These are phyloP conservation scores for Hymenoscyphus infarciens DNA, from an alignment of 2,329 filamentous ascomycete species.

Conservation along the genomic window DNA sequence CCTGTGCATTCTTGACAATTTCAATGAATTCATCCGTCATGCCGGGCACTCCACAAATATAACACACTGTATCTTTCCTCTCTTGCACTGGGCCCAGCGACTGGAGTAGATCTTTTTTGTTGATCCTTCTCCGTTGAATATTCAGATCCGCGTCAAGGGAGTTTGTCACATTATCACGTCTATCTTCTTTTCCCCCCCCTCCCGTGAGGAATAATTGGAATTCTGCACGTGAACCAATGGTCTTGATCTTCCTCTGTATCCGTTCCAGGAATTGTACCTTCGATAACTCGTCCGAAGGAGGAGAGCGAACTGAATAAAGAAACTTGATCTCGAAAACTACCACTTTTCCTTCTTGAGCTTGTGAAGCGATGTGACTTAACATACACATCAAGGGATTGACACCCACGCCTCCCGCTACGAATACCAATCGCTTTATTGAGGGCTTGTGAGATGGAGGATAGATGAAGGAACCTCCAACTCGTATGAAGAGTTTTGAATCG, in stretches of 20 bases:
- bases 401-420: slow-evolving; percentile 49
- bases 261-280: slow-evolving; percentile 48
- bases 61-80: slow-evolving; percentile 49
- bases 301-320: slow-evolving; percentile 29
- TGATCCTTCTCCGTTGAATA: slow-evolving; percentile 42
- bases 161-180: slow-evolving; percentile 9
- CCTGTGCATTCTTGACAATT: slow-evolving; percentile 37
- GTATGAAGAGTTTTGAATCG: slow-evolving; percentile 56
- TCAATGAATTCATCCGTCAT: slow-evolving; percentile 67
- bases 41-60: slow-evolving; percentile 62
- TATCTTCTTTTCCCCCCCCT: slow-evolving; percentile 12
- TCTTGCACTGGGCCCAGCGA: slow-evolving; percentile 39
- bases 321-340: slow-evolving; percentile 21
- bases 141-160: slow-evolving; percentile 25
- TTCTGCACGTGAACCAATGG: slow-evolving; percentile 25
- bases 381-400: slow-evolving; percentile 37
- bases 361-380: slow-evolving; percentile 19
- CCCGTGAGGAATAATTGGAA: slow-evolving; percentile 44
- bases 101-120: slow-evolving; percentile 40
- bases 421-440: slow-evolving; percentile 57
- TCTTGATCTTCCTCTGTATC: neutral
- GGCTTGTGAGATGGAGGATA: slow-evolving; percentile 57
- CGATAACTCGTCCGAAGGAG: slow-evolving; percentile 22
- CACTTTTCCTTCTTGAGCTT: neutral
- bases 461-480: slow-evolving; percentile 77